Evolutionary conservation across 2,329 filamentous ascomycete species (phyloP), one percentile per base, ranked within the genome.

Genomic region (Colletotrichum phormii): DNA sequence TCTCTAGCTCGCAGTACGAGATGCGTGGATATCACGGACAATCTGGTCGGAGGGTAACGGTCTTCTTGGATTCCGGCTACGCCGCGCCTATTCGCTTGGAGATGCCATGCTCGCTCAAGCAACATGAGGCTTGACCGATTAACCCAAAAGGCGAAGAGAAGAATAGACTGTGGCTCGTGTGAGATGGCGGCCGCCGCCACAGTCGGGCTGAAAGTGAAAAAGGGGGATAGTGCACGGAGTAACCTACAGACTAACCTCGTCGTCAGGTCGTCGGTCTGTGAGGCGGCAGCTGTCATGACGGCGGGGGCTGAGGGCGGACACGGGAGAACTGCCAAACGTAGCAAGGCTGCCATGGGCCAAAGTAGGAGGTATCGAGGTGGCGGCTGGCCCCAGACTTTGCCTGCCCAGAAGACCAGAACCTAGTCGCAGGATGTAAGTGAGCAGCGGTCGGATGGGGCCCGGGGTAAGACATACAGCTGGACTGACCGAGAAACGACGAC

Each of bases 271-370:
- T 42, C 33, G 22, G 26, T 18, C n/a, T 29, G 33, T 33, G 37
- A 62, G 49, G 57, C 51, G 22, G 35, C 57, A 69, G 53, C 65
- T 72, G 70, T 69, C 65, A 72, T 69, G 70, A 72, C 70, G 65
- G 65, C 59, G 65, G 54, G 53, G 65, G 70, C 70, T 72, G 59
- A 46, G 24, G 35, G 26, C 53, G 31, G 42, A 42, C 42, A 37
- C 59, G 42, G 59, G 54, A 24, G 29, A n/a, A 59, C 53, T 69
- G 42, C 70, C 70, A 58, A 35, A 69, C 18, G 33, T 11, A 64
- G 65, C 31, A 69, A 46, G 65, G 53, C 37, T 60, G 51, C 59
- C 59, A 55, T 58, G 59, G 6, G 29, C 33, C 65, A 64, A 46
- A 13, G 57, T 49, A 54, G 26, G 8, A n/a, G 42, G 42, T n/a